Percentiles rank a stretch among this genome's conserved stretches.
Conservation (phyloP, 441 rosid genomes). For the Biscutella laevigata region DNA sequence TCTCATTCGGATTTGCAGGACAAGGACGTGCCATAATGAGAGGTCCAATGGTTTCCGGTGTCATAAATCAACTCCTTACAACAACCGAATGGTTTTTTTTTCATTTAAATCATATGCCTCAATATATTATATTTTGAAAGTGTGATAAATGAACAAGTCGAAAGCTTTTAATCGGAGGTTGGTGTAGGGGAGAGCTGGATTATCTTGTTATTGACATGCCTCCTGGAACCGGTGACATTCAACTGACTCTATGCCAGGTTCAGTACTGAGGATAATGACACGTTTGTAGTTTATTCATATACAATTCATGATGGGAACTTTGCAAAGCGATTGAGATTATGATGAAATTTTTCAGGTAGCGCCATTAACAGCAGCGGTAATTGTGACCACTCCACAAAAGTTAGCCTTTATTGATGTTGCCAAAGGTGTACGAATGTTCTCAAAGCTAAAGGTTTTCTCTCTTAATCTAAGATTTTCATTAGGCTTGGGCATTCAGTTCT, state of each 20-base stretch:
- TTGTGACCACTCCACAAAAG: constrained; percentile 96
- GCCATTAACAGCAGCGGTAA: constrained; percentile 88
- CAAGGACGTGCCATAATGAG: constrained; percentile 97
- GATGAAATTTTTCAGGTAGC: constrained; percentile 44
- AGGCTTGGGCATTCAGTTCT: too few species aligned
- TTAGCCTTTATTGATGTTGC: constrained; percentile 93
- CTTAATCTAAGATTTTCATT: too few species aligned
- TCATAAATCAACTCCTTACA: constrained; percentile 85
- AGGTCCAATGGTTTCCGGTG: constrained; percentile 99
- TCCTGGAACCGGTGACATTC: constrained; percentile 98
- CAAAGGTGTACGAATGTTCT: constrained; percentile 96
- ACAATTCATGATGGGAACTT: too few species aligned
- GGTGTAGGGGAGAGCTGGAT: constrained; percentile 91
- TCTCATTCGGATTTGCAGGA: constrained; percentile 92
- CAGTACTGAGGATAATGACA: not conserved
- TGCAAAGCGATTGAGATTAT: not conserved
- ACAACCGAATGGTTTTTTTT: constrained; percentile 75
- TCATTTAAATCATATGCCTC: constrained; percentile 1
- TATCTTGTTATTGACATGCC: constrained; percentile 98
- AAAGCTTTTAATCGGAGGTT: too few species aligned
- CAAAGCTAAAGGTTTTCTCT: constrained; percentile 74
- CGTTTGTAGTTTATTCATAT: not conserved
- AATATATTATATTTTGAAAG: too few species aligned
- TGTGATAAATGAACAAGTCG: too few species aligned
- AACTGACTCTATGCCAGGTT: constrained; percentile 93